Conservation (phyloP, 2,329 filamentous ascomycete genomes). For the Zymoseptoria crescenta region DNA sequence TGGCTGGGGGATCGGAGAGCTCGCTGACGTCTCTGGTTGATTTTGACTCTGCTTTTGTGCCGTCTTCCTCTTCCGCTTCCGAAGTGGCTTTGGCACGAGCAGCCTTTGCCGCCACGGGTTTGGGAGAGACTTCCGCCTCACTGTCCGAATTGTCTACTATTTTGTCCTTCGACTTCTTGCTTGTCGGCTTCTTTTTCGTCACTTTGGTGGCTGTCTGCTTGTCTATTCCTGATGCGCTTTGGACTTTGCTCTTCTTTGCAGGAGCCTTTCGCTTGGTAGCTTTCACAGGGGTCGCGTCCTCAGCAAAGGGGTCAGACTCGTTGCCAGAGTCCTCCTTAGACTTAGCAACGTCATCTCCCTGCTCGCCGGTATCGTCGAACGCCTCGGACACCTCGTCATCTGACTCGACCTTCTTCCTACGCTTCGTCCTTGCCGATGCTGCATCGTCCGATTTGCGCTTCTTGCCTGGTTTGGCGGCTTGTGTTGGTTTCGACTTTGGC, state of each 20-base stretch:
- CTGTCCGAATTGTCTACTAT: constrained; percentile 12
- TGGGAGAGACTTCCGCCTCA: not conserved
- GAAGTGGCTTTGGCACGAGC: not conserved
- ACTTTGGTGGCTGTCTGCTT: not conserved
- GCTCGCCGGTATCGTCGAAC: constrained; percentile 1
- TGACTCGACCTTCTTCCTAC: constrained; percentile 17
- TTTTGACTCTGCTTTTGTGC: constrained; percentile 5
- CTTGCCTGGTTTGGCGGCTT: constrained; percentile 16
- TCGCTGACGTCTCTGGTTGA: constrained; percentile 12
- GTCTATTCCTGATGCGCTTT: constrained; percentile 4
- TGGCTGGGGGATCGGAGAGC: constrained; percentile 17
- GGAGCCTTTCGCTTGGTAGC: constrained; percentile 7
- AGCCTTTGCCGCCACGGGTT: constrained; percentile 3
- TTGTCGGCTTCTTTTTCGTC: constrained; percentile 2
- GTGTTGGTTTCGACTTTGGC: constrained; percentile 13
- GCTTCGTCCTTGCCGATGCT: constrained; percentile 15
- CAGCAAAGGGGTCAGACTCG: constrained; percentile 6
- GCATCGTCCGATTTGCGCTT: constrained; percentile 27
- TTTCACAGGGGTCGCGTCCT: constrained; percentile 1
- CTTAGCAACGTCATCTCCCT: constrained; percentile 10
- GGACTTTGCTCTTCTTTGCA: constrained; percentile 6
- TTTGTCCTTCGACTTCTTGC: constrained; percentile 3
- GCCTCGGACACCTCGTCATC: constrained; percentile 1
- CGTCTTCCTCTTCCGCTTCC: constrained; percentile 2
- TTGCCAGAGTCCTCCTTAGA: constrained; percentile 7